Percentiles rank a stretch among this genome's conserved stretches.
Conservation (phyloP, 805 yeast species). For the Candida nanaspora region DNA sequence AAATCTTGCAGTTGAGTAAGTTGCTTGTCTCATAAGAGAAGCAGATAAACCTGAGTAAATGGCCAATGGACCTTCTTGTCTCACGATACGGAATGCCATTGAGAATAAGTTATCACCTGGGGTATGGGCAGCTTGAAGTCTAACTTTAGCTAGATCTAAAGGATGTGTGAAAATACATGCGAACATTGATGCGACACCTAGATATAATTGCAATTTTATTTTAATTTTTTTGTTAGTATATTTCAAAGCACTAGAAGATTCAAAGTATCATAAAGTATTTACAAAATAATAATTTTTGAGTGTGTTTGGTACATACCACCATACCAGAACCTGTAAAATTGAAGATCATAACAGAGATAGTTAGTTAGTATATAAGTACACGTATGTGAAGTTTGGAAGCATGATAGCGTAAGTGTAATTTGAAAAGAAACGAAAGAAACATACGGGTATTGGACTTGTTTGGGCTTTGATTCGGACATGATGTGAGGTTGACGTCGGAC, state of each 20-base stretch:
- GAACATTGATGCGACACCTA: slow-evolving; percentile 58
- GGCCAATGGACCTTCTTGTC: slow-evolving; percentile 59
- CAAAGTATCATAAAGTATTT: no score
- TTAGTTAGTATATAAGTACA: no score
- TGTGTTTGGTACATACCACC: slow-evolving; percentile 15
- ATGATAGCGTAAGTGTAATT: no score
- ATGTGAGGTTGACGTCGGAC: no score
- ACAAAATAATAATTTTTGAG: no score
- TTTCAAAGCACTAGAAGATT: no score
- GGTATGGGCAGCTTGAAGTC: slow-evolving; percentile 68
- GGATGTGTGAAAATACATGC: slow-evolving; percentile 75
- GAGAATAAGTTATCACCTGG: slow-evolving; percentile 58
- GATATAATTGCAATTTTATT: neutral
- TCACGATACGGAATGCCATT: slow-evolving; percentile 54
- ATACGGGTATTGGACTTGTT: neutral
- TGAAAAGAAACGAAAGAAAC: neutral
- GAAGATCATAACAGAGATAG: neutral
- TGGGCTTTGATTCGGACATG: neutral
- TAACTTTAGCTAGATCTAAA: slow-evolving; percentile 77
- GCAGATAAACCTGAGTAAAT: slow-evolving; percentile 83
- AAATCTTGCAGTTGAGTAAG: slow-evolving; percentile 80
- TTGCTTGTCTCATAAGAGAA: slow-evolving; percentile 75
- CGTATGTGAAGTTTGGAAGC: no score
- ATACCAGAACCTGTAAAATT: slow-evolving; percentile 16
- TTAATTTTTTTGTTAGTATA: no score